Evolutionary conservation across 2,329 filamentous ascomycete genomes (phyloP).

Genomic region (Annulohypoxylon truncatum): DNA sequence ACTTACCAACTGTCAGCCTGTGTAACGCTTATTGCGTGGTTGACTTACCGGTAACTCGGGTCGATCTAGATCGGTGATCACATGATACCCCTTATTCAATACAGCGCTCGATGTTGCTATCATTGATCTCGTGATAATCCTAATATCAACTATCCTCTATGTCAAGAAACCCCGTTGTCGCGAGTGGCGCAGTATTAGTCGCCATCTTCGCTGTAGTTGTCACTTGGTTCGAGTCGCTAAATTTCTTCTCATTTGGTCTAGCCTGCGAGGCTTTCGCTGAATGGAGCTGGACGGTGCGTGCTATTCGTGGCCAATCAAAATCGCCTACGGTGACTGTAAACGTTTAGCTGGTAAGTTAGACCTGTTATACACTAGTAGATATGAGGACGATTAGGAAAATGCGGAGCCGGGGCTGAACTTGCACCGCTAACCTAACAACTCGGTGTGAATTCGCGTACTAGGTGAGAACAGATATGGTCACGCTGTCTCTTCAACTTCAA

Average conservation of each 20-base stretch:
- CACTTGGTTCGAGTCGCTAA: neutral
- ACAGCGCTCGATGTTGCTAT: neutral
- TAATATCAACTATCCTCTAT: neutral
- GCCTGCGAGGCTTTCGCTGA: neutral
- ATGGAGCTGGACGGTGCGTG: neutral
- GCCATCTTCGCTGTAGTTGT: neutral
- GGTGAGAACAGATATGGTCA: neutral
- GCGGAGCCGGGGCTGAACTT: neutral
- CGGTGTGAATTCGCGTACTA: conserved; percentile 1
- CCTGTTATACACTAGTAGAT: neutral
- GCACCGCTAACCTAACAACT: neutral
- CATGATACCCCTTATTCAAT: neutral
- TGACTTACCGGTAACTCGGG: neutral
- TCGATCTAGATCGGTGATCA: neutral
- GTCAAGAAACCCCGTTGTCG: neutral
- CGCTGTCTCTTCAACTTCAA: neutral
- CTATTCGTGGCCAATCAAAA: neutral
- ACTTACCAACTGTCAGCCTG: neutral
- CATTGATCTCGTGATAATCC: neutral
- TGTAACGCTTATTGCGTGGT: neutral
- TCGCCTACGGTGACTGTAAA: neutral
- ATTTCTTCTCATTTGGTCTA: neutral
- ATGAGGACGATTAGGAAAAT: neutral
- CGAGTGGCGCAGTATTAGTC: neutral
- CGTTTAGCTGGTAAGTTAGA: neutral